Evolutionary conservation across 306 rosid species (phyloP), one percentile per base, ranked within the genome.

Genomic region (Luffa aegyptiaca): DNA sequence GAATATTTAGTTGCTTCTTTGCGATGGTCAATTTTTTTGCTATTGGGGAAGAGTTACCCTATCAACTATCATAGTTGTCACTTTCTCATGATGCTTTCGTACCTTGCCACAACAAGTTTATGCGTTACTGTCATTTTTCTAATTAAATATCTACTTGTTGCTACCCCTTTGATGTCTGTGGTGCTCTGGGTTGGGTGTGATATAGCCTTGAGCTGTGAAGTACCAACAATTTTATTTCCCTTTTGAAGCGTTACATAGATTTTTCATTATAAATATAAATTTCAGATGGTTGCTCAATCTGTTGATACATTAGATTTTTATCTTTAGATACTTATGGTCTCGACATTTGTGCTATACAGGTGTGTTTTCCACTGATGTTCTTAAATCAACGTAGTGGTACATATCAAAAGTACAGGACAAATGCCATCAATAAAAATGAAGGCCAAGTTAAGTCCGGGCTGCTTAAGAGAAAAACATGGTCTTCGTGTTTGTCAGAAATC

Each of bases 351-450:
- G 84, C 80, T 82, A 75, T 51, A 82, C 86, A 91, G 88, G 76
- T 80, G 61, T 75, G 71, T 84, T 84, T 86, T 86, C 86, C 68
- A 52, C 88, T 76, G 86, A 90, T 86, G 95, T 86, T 87, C 87
- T 74, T 76, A 48, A 81, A 75, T 84, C 92, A 80, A 80, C 81
- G 75, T 71, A 81, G 86, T 79, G 73, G 84, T 84, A 81, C 79
- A 17, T 72, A 83, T 88, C 84, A 74, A 74, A 85, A 87, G 87
- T 80, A 52, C 80, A 88, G 91, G 86, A 80, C 98, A 90, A 94
- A 94, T 94, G 98, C 98, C 98, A 91, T 94, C 95, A 80, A 70
- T 92, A 81, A 92, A 90, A 84, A 94, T 92, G 98, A 91, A 95
- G 95, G 87, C 92, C 87, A 90, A 95, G 83, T 89, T 87, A 86